Evolutionary conservation across 2,329 filamentous ascomycete species (phyloP), one percentile per base, ranked within the genome.

Genomic region (Davidsoniella eucalypti): DNA sequence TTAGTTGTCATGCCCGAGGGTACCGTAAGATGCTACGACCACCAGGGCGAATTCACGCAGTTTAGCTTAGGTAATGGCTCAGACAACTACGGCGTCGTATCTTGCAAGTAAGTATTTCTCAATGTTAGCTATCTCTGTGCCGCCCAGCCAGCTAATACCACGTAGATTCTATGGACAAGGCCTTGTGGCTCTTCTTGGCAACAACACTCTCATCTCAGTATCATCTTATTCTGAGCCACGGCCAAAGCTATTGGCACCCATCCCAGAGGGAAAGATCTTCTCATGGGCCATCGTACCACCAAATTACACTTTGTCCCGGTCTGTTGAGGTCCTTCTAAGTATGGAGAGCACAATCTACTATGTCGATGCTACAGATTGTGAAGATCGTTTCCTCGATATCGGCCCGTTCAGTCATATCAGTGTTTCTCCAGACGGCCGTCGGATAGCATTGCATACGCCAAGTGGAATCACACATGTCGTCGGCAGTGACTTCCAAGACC

Each of bases 11-110:
- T 87, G 8, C 77, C 84, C 49, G 90, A 98, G 60, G 92, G 92
- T 21, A 90, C 80, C 1, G 90, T 96, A 41, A 76, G 88, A 54
- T 92, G 87, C 63, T 95, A 87, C 62, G 85, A 92, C 60, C 69
- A 98, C n/a, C 84, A 94, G 63, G 86, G 84, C 55, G 90, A 96
- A 61, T 98, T 98, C 61, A 86, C 82, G 14, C 88, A 94, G 52
- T 98, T 96, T 64, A 88, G 85, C 1, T 71, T 98, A 0, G 92
- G 90, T 49, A 82, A 93, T 64, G 85, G 85, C 21, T 82, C 88
- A 21, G 92, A 96, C 58, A 85, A 94, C 56, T 79, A 82, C 59
- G 84, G 90, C 23, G 88, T 98, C 17, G 73, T 80, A 57, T 82
- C 81, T n/a, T 96, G 90, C 67, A 80, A 80, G 65, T 69, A 61